Conservation (phyloP, 345 rosid species). For the Psidium guajava region DNA sequence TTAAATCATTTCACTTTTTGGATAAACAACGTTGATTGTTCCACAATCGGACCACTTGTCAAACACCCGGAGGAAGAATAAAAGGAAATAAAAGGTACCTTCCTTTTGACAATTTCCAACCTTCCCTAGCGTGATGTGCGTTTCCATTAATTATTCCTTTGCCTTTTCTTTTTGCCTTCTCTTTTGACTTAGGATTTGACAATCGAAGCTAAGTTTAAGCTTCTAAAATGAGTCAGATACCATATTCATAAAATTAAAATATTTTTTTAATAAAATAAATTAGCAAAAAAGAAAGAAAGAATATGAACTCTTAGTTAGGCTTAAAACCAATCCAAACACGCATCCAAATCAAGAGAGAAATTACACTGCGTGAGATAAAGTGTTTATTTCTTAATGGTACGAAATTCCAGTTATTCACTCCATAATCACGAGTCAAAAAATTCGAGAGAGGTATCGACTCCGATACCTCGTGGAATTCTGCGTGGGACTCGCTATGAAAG, state of each 20-base stretch:
- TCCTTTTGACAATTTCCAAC: neutral
- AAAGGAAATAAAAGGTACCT: neutral
- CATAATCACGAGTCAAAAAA: neutral
- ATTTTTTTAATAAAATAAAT: neutral
- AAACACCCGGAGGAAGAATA: no score
- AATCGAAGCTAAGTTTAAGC: neutral
- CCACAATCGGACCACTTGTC: neutral
- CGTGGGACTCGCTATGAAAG: no score
- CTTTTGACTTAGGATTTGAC: neutral
- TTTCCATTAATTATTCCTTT: neutral
- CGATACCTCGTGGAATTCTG: no score
- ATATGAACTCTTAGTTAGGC: neutral
- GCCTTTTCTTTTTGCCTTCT: neutral
- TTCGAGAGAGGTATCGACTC: no score
- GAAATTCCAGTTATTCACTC: neutral
- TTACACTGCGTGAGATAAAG: rapidly evolving
- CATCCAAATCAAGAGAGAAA: neutral
- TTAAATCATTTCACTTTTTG: neutral
- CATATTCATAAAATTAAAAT: neutral
- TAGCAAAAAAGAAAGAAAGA: neutral
- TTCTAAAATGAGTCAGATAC: neutral
- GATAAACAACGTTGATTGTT: neutral
- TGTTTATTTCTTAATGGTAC: neutral
- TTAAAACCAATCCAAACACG: neutral
- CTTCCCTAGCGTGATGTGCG: neutral